Percentiles rank a stretch among this genome's conserved stretches.
Conservation (phyloP, 441 rosid genomes). For the Brassica balearica region DNA sequence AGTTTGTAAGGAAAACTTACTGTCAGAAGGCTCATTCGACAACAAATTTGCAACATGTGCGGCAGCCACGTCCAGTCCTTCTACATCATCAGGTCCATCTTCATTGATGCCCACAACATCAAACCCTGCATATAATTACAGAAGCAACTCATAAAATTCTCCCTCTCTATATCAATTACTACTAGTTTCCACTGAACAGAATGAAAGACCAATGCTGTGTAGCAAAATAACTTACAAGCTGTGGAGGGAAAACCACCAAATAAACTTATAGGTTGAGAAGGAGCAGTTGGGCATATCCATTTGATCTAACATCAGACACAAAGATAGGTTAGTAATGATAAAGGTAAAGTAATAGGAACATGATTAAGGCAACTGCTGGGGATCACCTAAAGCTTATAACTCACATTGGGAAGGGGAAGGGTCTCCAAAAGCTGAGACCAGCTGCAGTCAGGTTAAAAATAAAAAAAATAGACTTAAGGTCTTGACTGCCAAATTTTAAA, state of each 20-base stretch:
- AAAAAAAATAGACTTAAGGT: background rate
- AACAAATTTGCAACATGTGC: conserved; percentile 84
- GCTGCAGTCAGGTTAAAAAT: conserved; percentile 57
- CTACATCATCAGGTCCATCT: conserved; percentile 80
- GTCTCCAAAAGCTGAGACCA: conserved; percentile 92
- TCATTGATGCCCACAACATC: conserved; percentile 84
- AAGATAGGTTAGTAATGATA: conserved; percentile 7
- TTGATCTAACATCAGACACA: conserved; percentile 67
- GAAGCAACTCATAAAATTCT: conserved; percentile 19
- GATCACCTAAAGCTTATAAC: conserved; percentile 23
- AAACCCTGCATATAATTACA: conserved; percentile 69
- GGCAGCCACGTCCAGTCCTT: conserved; percentile 92
- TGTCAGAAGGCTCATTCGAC: conserved; percentile 89
- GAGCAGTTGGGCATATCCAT: conserved; percentile 99
- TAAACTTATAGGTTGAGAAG: conserved; percentile 76
- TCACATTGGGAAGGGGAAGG: conserved; percentile 88
- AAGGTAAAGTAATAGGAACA: background rate
- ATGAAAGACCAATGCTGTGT: conserved; percentile 5
- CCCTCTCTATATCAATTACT: background rate
- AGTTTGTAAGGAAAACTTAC: conserved; percentile 47
- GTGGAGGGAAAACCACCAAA: conserved; percentile 95
- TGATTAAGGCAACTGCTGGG: background rate
- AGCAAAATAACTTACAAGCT: conserved; percentile 68
- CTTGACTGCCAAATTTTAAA: background rate
- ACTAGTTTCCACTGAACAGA: background rate